These are phyloP conservation scores for Solanum pennellii DNA, from an alignment of 257 asterid species.

Conservation along the genomic window DNA sequence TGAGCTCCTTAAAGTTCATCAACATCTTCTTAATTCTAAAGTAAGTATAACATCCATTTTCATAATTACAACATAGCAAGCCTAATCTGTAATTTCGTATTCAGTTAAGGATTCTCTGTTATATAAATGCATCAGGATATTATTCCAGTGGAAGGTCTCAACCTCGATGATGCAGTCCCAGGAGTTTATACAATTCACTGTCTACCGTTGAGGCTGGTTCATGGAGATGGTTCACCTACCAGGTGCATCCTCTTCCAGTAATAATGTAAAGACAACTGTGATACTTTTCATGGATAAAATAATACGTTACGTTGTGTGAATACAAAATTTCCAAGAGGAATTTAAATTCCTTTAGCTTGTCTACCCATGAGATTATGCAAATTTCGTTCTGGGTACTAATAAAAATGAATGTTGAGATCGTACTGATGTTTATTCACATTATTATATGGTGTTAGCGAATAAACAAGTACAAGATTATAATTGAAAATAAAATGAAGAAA, in stretches of 20 bases:
- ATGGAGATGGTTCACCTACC: slow-evolving; percentile 20
- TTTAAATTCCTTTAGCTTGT: not conserved
- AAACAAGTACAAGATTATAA: no score
- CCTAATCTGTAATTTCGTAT: not conserved
- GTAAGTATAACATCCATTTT: slow-evolving; percentile 1
- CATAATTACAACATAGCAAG: not conserved
- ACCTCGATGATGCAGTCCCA: slow-evolving; percentile 5
- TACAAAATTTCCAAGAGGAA: not conserved
- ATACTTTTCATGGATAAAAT: not conserved
- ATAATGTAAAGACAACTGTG: not conserved
- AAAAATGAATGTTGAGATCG: not conserved
- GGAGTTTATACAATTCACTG: slow-evolving; percentile 30
- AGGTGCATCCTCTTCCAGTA: slow-evolving; percentile 28
- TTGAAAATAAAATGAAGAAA: no score
- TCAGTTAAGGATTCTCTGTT: not conserved
- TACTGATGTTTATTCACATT: not conserved
- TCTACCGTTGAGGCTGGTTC: slow-evolving; percentile 14
- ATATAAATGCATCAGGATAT: not conserved
- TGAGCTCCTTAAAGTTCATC: slow-evolving; percentile 6
- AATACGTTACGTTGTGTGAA: not conserved
- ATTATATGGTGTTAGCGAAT: not conserved
- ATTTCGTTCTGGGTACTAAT: not conserved
- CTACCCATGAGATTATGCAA: not conserved
- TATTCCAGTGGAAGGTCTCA: slow-evolving; percentile 17
- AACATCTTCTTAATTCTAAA: not conserved